Base-by-base conservation (phyloP, 306 rosid genomes). In the Astragalus membranaceus region DNA sequence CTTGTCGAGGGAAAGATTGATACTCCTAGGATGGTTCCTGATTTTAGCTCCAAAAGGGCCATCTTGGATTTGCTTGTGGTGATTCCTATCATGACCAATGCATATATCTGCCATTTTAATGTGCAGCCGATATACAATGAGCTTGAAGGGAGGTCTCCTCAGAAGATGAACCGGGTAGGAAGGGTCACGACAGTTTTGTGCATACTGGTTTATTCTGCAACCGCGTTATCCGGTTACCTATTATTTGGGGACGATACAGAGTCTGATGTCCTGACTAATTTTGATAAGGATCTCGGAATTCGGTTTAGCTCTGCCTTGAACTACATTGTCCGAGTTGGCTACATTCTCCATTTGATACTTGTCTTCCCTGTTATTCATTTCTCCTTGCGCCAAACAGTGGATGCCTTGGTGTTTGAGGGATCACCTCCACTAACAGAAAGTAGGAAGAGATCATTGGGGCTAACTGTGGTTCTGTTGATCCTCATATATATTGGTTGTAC, bases 351-450 rank as follows among this genome's bases (percentile, higher is more conserved):
- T 87, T 86, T 94, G 81, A 80, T 94, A 81, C 91, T 88, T 82
- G 99, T 94, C 50, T 94, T 94, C 77, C 98, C 98, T 1, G 96
- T 92, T 68, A 81, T 89, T 72, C 98, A 92, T 86, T 92, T 92
- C 83, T 94, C 99, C 0, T 79, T 91, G 10, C 69, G 99, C 51
- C 91, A 87, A 75, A 94, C 97, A 0, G 92, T 91, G 70, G 82
- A 94, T 75, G 56, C 86, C 1, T 83, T 94, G 72, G 53, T 94
- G 69, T 94, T 94, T 60, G 81, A 86, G 74, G 83, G 85, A 51
- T 91, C 95, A 0, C 78, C 96, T 78, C 97, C 97, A 4, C 82
- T 94, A 12, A 13, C 84, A 3, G 96, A 91, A 78, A 88, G 96
- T 73, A 83, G 84, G 81, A 88, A 87, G 84, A 87, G 97, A 76